Percentiles rank a stretch among this genome's conserved stretches.
Evolutionary conservation across 345 rosid species (phyloP).

Genomic region (Salix caprea): DNA sequence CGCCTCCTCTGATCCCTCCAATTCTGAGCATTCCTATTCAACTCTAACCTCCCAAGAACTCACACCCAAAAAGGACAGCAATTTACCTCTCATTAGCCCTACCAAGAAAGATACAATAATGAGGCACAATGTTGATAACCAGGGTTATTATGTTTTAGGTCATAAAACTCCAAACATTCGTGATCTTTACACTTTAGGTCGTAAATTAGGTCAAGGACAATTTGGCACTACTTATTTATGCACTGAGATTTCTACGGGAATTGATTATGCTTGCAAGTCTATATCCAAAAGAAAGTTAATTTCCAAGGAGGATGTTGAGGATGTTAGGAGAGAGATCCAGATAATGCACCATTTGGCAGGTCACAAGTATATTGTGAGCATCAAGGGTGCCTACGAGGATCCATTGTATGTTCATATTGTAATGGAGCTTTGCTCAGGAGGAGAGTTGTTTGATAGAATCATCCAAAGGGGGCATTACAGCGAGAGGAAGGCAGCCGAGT

Average conservation of each 20-base stretch:
- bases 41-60: slow-evolving; percentile 38
- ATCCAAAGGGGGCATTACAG: slow-evolving; percentile 96
- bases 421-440: slow-evolving; percentile 96
- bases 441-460: slow-evolving; percentile 92
- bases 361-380: slow-evolving; percentile 84
- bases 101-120: slow-evolving; percentile 49
- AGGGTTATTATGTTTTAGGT: slow-evolving; percentile 72
- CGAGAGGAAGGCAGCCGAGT: slow-evolving; percentile 92
- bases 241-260: slow-evolving; percentile 57
- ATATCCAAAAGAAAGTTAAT: slow-evolving; percentile 92
- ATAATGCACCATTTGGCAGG: slow-evolving; percentile 99
- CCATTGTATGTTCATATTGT: slow-evolving; percentile 77
- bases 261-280: slow-evolving; percentile 92
- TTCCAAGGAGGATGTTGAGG: slow-evolving; percentile 91
- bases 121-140: slow-evolving; percentile 68
- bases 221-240: slow-evolving; percentile 91
- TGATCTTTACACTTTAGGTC: slow-evolving; percentile 77
- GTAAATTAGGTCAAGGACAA: slow-evolving; percentile 92
- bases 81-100: slow-evolving; percentile 38
- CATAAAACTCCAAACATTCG: slow-evolving; percentile 82
- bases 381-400: slow-evolving; percentile 96
- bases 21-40: slow-evolving; percentile 42
- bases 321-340: slow-evolving; percentile 93
- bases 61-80: slow-evolving; percentile 31
- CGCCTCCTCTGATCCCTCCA: slow-evolving; percentile 38